A percentile compares a stretch with the other conserved stretches of the same genome.
Evolutionary conservation across 2,329 filamentous ascomycete species (phyloP).

Genomic region (Ramichloridium luteum): DNA sequence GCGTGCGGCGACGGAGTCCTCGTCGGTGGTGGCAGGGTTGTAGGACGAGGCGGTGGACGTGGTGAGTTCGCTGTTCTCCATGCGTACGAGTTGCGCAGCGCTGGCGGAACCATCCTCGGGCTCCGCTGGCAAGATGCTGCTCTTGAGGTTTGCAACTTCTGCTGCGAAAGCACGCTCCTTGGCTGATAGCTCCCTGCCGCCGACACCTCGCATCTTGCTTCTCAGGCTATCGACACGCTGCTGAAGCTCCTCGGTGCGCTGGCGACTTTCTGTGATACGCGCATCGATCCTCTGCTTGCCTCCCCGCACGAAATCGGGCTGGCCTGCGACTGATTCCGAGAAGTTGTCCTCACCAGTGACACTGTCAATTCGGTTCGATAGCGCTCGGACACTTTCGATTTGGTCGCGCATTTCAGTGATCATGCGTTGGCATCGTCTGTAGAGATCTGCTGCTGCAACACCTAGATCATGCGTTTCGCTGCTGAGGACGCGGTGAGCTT

Average conservation of each 20-base stretch:
- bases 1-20: constrained; percentile 12
- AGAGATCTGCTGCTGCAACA: constrained; percentile 58
- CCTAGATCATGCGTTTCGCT: constrained; percentile 58
- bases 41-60: constrained; percentile 5
- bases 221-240: constrained; percentile 49
- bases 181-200: constrained; percentile 46
- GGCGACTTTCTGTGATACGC: constrained; percentile 43
- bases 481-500: constrained; percentile 58
- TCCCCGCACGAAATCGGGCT: constrained; percentile 13
- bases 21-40: constrained; percentile 3
- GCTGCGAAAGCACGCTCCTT: constrained; percentile 49
- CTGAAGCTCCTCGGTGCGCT: constrained; percentile 45
- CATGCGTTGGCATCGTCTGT: constrained; percentile 56
- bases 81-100: constrained; percentile 21
- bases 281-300: constrained; percentile 42
- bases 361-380: constrained; percentile 53
- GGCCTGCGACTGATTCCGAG: constrained; percentile 30
- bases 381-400: constrained; percentile 51
- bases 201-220: constrained; percentile 35
- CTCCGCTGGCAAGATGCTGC: constrained; percentile 18
- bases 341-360: constrained; percentile 48
- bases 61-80: constrained; percentile 16
- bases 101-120: constrained; percentile 5
- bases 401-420: constrained; percentile 57
- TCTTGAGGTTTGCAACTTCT: constrained; percentile 39